Conservation (phyloP, 1,284 basidiomycete species). For the Pterulicium gracile region DNA sequence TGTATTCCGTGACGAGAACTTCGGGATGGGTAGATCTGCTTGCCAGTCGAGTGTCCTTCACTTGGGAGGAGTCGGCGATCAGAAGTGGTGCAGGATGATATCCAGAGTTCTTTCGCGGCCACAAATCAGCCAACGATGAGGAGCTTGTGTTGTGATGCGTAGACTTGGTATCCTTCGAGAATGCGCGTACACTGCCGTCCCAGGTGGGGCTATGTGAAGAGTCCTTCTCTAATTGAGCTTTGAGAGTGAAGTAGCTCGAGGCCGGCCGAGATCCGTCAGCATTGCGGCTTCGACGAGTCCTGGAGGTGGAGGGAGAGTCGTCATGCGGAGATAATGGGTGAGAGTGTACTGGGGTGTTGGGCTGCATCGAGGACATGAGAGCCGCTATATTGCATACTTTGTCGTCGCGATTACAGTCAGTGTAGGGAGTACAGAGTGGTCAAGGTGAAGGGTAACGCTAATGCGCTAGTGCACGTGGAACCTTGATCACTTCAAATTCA, state of each 20-base stretch:
- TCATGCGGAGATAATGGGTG: conserved; percentile 56
- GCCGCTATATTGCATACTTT: background rate
- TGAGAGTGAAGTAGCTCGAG: conserved; percentile 48
- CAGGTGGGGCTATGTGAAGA: conserved; percentile 29
- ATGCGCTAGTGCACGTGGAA: no score
- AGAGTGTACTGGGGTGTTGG: conserved; percentile 45
- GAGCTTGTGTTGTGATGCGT: conserved; percentile 15
- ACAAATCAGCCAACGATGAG: conserved; percentile 16
- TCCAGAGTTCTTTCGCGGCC: conserved; percentile 14
- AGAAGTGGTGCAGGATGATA: conserved; percentile 16
- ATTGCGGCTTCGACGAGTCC: conserved; percentile 27
- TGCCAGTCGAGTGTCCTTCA: conserved; percentile 8
- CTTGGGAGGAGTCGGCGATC: background rate
- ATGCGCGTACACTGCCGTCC: conserved; percentile 54
- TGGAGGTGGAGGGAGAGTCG: conserved; percentile 30
- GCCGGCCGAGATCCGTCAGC: conserved; percentile 19
- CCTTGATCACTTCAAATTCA: no score
- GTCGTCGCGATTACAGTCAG: background rate
- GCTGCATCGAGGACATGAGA: background rate
- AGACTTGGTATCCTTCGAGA: conserved; percentile 29
- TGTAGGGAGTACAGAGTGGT: no score
- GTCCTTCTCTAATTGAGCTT: conserved; percentile 42
- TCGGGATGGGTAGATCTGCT: conserved; percentile 25
- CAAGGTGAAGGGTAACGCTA: no score
- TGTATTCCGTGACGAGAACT: conserved; percentile 20